A percentile compares a stretch with the other conserved stretches of the same genome.
These are phyloP conservation scores for Priceomyces haplophilus DNA, from an alignment of 805 yeast genomes.

Conservation along the genomic window DNA sequence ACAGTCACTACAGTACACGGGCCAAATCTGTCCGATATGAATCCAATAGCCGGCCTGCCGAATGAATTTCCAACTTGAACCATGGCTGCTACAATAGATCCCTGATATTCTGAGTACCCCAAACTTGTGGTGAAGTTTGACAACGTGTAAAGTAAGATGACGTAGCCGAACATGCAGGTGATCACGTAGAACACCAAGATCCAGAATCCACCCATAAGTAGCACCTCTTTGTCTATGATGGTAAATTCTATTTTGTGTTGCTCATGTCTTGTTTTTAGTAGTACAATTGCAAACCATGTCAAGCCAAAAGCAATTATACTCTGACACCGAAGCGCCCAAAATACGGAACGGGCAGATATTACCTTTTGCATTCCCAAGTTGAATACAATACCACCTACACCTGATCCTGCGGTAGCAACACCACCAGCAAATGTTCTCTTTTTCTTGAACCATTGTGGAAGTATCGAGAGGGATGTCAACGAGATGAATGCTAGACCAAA, in stretches of 20 bases:
- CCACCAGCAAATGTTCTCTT: constrained; percentile 56
- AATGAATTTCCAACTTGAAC: constrained; percentile 52
- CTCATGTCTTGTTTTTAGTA: constrained; percentile 17
- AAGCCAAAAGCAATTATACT: constrained; percentile 34
- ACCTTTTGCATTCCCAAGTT: constrained; percentile 48
- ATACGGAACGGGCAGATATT: constrained; percentile 32
- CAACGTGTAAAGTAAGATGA: constrained; percentile 54
- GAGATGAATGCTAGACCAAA: constrained; percentile 55
- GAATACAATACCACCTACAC: constrained; percentile 50
- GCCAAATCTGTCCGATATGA: constrained; percentile 49
- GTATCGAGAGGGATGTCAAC: constrained; percentile 54
- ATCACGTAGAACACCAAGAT: constrained; percentile 38
- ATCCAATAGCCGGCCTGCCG: constrained; percentile 58
- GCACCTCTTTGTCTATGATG: constrained; percentile 39
- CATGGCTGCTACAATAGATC: constrained; percentile 59
- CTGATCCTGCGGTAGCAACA: constrained; percentile 49
- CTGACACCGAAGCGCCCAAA: constrained; percentile 53
- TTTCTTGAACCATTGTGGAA: constrained; percentile 71
- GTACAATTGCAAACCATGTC: constrained; percentile 19
- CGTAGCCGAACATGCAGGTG: constrained; percentile 58
- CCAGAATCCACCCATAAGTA: constrained; percentile 42
- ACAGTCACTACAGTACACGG: constrained; percentile 42
- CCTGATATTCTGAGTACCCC: constrained; percentile 54
- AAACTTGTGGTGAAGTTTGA: constrained; percentile 59
- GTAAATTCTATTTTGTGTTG: constrained; percentile 23